Percentiles rank a stretch among this genome's conserved stretches.
Evolutionary conservation across 75 land plant species (phyloP).

Genomic region (Selaginella tamariscina): DNA sequence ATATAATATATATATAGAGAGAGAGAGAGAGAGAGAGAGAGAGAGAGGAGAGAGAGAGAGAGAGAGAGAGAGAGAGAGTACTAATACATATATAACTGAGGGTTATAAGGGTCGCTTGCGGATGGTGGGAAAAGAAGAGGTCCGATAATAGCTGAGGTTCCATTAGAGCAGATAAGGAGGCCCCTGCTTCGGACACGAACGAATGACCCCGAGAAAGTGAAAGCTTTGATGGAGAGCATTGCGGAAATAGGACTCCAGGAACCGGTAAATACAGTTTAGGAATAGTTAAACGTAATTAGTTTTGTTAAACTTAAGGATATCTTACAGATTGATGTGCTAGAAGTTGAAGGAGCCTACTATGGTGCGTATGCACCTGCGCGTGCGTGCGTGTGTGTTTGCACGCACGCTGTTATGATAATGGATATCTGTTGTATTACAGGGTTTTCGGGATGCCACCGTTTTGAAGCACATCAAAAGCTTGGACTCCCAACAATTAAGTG

Average conservation of each 20-base stretch:
- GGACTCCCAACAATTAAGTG: constrained; percentile 91
- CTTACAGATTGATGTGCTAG: constrained; percentile 2
- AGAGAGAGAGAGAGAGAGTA: too few relatives aligned
- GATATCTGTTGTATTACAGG: constrained; percentile 27
- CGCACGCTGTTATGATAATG: too few relatives aligned
- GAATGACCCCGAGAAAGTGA: constrained; percentile 7
- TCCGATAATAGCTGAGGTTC: constrained; percentile 6
- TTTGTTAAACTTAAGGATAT: background rate
- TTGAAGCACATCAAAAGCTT: constrained; percentile 86
- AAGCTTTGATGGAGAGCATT: constrained; percentile 2
- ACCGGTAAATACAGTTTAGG: constrained; percentile 4
- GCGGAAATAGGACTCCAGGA: constrained; percentile 9
- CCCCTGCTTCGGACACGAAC: constrained; percentile 2
- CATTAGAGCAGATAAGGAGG: constrained; percentile 9
- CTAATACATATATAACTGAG: too few relatives aligned
- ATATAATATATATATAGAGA: too few relatives aligned
- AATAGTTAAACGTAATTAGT: too few relatives aligned
- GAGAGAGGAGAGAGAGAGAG: too few relatives aligned
- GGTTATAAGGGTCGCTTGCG: background rate
- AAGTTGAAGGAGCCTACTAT: constrained; percentile 6
- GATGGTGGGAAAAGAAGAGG: background rate
- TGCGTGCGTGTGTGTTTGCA: too few relatives aligned
- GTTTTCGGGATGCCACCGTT: constrained; percentile 94
- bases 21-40: too few relatives aligned
- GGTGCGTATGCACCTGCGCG: background rate